Evolutionary conservation across 495 filamentous ascomycete genomes (phyloP).

Genomic region (Neurospora tetrasperma): DNA sequence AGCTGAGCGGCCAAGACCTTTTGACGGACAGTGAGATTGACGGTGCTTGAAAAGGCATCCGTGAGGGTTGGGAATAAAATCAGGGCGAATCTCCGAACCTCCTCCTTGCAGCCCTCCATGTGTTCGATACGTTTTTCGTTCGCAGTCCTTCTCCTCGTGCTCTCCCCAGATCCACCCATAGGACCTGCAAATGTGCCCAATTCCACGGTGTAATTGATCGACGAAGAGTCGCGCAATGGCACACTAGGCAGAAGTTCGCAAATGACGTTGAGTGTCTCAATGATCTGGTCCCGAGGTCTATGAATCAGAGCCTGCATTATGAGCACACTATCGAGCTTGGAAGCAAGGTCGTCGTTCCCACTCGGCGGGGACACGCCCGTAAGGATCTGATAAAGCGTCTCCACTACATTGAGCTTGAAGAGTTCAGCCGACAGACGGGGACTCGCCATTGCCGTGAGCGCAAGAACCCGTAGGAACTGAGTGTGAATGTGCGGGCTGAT

Average conservation of each 20-base stretch:
- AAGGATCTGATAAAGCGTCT: conserved; percentile 95
- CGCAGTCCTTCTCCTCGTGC: conserved; percentile 45
- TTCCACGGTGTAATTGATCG: conserved; percentile 42
- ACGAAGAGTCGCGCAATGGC: conserved; percentile 38
- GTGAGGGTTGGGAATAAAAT: conserved; percentile 95
- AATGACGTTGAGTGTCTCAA: conserved; percentile 94
- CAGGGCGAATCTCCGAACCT: conserved; percentile 84
- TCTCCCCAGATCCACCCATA: conserved; percentile 24
- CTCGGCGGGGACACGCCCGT: conserved; percentile 89
- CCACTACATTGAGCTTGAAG: conserved; percentile 93
- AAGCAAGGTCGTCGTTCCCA: conserved; percentile 68
- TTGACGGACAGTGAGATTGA: conserved; percentile 94
- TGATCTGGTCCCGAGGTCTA: conserved; percentile 90
- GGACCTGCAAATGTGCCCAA: conserved; percentile 25
- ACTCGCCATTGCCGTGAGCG: conserved; percentile 80
- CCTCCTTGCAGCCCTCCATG: conserved; percentile 67
- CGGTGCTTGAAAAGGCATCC: conserved; percentile 95
- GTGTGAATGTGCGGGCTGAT: conserved; percentile 95
- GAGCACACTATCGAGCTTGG: conserved; percentile 89
- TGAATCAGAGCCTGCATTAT: conserved; percentile 99
- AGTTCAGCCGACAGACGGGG: conserved; percentile 79
- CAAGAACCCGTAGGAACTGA: conserved; percentile 83
- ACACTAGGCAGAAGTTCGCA: conserved; percentile 83
- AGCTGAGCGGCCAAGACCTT: conserved; percentile 91
- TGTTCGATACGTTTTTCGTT: conserved; percentile 72